Conservation (phyloP, 176 grass and related monocot species). For the Chrysopogon serrulatus region DNA sequence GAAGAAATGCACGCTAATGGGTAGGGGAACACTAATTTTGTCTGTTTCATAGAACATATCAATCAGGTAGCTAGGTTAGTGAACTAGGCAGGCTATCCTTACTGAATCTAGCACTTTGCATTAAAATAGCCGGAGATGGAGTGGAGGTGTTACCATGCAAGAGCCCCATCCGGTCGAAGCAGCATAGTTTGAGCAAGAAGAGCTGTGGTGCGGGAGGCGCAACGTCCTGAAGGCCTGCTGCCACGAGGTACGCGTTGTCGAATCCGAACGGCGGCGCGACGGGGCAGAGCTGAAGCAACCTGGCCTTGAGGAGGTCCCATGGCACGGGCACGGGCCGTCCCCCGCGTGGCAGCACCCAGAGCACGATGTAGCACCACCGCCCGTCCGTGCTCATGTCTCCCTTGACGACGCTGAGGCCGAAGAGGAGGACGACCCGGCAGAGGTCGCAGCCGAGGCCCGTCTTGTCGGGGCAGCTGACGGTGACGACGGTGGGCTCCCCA, state of each 20-base stretch:
- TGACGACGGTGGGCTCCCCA: constrained; percentile 65
- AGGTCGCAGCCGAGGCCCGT: constrained; percentile 89
- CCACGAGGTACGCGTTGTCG: constrained; percentile 15
- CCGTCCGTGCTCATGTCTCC: constrained; percentile 93
- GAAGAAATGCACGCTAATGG: too few species aligned
- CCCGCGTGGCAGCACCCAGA: constrained; percentile 50
- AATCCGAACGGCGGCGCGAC: constrained; percentile 16
- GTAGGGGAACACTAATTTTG: too few species aligned
- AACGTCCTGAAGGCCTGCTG: constrained; percentile 25
- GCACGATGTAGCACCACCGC: constrained; percentile 78
- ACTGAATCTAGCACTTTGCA: background rate
- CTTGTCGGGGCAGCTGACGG: constrained; percentile 82
- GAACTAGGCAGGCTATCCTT: background rate
- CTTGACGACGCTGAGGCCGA: constrained; percentile 78
- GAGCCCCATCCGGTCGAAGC: constrained; percentile 78
- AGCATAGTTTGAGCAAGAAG: constrained; percentile 81
- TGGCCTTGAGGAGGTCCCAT: constrained; percentile 62
- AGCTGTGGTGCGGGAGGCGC: constrained; percentile 22
- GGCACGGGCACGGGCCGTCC: constrained; percentile 12
- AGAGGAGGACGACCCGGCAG: constrained; percentile 82
- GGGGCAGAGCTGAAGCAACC: constrained; percentile 50
- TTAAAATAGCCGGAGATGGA: background rate
- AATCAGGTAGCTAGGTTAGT: background rate
- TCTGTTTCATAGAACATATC: background rate
- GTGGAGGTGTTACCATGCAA: constrained; percentile 53